Conservation (phyloP, 495 filamentous ascomycete genomes). For the Hyaloscypha variabilis region DNA sequence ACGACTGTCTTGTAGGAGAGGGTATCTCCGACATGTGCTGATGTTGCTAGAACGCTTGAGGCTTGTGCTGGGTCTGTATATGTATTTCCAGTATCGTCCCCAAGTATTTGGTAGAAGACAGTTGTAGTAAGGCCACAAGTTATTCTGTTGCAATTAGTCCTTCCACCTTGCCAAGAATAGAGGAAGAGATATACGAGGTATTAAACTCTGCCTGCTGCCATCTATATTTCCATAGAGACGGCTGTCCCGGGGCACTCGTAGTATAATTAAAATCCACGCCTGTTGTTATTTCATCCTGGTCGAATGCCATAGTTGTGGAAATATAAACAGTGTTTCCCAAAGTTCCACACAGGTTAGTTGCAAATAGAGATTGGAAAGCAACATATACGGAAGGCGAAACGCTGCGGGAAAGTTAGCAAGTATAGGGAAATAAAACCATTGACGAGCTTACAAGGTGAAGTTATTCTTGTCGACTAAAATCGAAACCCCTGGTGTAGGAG, state of each 20-base stretch:
- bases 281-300: not conserved
- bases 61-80: no score
- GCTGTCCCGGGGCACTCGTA: not conserved
- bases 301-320: not conserved
- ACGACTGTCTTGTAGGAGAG: no score
- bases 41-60: no score
- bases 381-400: not conserved
- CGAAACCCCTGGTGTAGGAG: not conserved
- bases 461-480: not conserved
- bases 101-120: no score
- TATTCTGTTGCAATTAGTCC: no score
- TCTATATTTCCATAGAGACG: no score
- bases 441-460: slow-evolving; percentile 1
- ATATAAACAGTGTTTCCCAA: not conserved
- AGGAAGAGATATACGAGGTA: no score
- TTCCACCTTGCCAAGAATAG: no score
- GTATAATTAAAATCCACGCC: not conserved
- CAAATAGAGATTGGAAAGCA: not conserved
- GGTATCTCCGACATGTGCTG: no score
- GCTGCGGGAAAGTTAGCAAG: not conserved
- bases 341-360: not conserved
- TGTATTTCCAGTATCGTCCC: no score
- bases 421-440: not conserved
- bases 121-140: no score
- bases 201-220: no score